These are phyloP conservation scores for Phytophthora quininea DNA, from an alignment of 352 stramenopile species.

Conservation along the genomic window DNA sequence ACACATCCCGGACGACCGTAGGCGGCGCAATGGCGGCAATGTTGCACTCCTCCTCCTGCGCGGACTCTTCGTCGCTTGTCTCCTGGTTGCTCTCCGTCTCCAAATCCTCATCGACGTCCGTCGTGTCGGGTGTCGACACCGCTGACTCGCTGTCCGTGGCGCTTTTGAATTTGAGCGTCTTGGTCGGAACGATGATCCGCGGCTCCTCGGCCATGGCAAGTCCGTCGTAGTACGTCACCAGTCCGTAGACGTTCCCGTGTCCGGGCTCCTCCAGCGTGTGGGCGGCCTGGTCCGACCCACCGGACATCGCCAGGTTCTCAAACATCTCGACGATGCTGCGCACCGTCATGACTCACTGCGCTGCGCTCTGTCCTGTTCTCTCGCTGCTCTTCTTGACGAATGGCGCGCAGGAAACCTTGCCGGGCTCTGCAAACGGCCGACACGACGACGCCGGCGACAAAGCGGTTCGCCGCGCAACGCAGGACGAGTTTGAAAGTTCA, in stretches of 20 bases:
- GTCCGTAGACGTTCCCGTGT: slow-evolving; percentile 26
- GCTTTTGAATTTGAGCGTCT: slow-evolving; percentile 14
- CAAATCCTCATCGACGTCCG: slow-evolving; percentile 2
- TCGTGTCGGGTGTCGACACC: slow-evolving; percentile 7
- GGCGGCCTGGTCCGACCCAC: not conserved
- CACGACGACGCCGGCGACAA: slow-evolving; percentile 1
- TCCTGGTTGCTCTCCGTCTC: slow-evolving; percentile 29
- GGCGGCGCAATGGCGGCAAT: not conserved
- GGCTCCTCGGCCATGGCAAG: slow-evolving; percentile 29
- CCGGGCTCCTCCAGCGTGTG: slow-evolving; percentile 17
- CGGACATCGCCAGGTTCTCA: slow-evolving; percentile 31
- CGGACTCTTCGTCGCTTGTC: slow-evolving; percentile 3
- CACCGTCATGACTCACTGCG: slow-evolving; percentile 35
- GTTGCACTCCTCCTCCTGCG: not conserved
- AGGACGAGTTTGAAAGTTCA: slow-evolving; percentile 5
- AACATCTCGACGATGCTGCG: slow-evolving; percentile 44
- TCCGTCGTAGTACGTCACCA: slow-evolving; percentile 42
- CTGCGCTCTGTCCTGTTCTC: not conserved
- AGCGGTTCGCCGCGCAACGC: not conserved
- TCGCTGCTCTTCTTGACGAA: slow-evolving; percentile 23
- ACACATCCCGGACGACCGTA: slow-evolving; percentile 5
- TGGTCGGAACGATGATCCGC: slow-evolving; percentile 14
- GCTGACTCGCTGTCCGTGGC: slow-evolving; percentile 3
- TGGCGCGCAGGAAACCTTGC: not conserved
- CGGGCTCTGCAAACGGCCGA: not conserved